These are phyloP conservation scores for rapeseed (Brassica napus) DNA, from an alignment of 345 rosid species.

Conservation along the genomic window DNA sequence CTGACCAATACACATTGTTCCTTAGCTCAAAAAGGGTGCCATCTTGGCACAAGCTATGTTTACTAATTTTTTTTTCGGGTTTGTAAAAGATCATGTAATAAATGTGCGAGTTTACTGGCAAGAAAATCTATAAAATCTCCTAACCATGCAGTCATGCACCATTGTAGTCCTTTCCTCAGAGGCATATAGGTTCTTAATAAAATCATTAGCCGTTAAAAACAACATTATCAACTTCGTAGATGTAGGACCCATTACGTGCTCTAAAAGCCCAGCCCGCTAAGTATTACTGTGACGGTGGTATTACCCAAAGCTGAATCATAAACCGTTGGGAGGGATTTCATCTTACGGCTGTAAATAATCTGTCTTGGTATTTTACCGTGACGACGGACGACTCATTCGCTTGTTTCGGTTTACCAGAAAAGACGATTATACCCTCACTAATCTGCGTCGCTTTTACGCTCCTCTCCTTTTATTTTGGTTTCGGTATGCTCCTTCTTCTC, in stretches of 20 bases:
- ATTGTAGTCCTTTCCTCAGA: no score
- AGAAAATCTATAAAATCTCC: no score
- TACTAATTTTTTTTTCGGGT: no score
- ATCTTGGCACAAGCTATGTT: no score
- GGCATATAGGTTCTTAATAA: no score
- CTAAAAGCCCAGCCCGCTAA: no score
- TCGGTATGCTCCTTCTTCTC: no score
- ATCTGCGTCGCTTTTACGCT: conserved; percentile 31
- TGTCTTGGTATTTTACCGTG: neutral
- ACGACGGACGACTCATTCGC: neutral
- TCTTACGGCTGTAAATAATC: conserved; percentile 7
- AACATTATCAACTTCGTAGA: neutral
- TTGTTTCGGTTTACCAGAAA: neutral
- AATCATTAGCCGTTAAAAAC: neutral
- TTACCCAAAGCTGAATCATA: neutral
- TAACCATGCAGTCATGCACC: no score
- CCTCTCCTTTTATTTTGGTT: conserved; percentile 13
- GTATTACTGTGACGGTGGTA: neutral
- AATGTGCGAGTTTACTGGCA: no score
- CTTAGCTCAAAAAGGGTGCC: no score
- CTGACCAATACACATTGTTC: no score
- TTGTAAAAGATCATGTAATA: no score
- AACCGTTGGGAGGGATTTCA: neutral
- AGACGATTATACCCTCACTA: conserved; percentile 32
- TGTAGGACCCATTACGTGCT: neutral